Evolutionary conservation across 2,329 filamentous ascomycete genomes (phyloP), one percentile per base, ranked within the genome.

Genomic region (Coleophoma crateriformis): DNA sequence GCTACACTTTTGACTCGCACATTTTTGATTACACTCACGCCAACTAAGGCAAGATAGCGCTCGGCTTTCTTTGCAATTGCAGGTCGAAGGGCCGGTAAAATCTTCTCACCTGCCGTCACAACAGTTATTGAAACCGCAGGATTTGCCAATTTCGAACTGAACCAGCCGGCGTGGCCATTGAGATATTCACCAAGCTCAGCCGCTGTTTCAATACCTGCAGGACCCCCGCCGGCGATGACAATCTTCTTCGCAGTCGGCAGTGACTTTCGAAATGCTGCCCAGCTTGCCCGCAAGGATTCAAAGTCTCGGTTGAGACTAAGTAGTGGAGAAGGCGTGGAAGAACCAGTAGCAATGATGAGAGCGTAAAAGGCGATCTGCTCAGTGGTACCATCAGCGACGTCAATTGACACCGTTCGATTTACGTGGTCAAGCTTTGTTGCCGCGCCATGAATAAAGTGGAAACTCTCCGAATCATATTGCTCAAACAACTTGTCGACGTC

Each of bases 121-220:
- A 78, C 51, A 0, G 71, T 78, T 34, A 78, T 76, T 1, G 55
- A 33, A 1, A 73, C 69, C 14, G 68, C 71, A 2, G 70, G 68
- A 12, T 59, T 59, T 3, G 50, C 50, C 2, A 59, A 50, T 17
- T 57, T 64, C 2, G 63, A 64, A 39, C 46, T 59, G 51, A 74
- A 67, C 61, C 61, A 67, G 4, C 71, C 67, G 0, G 69, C 60
- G 2, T 64, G 64, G 1, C 75, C 72, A 50, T 80, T 80, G 14
- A 79, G 65, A 54, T 71, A 66, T 53, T 78, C 73, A 27, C 74
- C 78, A 0, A 78, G 62, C 51, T 78, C 74, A 14, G 75, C 75
- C 0, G 75, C 73, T 2, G 66, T 67, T 53, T 77, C 75, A 14
- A 77, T 59, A 4, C 72, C 71, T 1, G 68, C 60, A 7, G 71